Conservation (phyloP, 192 early-diverging fungal species). For the Piromyces finnis region DNA sequence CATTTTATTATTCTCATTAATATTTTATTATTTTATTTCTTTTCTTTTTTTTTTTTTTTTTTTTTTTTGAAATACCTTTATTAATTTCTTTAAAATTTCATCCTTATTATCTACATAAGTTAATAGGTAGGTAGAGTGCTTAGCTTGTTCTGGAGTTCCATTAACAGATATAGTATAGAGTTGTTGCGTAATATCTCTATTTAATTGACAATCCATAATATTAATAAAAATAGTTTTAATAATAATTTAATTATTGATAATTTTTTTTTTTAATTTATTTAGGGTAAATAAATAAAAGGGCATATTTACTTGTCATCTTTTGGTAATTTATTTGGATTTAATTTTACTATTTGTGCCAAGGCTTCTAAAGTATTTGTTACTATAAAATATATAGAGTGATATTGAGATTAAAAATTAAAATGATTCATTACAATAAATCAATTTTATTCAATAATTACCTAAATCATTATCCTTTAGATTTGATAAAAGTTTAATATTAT, state of each 20-base stretch:
- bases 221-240: too few species aligned
- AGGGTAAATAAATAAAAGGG: background rate
- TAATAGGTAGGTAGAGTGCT: constrained; percentile 51
- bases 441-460: too few species aligned
- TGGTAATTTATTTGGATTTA: constrained; percentile 29
- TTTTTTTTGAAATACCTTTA: too few species aligned
- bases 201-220: background rate
- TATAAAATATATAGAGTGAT: background rate
- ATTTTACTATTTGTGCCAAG: constrained; percentile 55
- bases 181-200: constrained; percentile 16
- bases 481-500: background rate
- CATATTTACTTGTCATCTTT: constrained; percentile 8
- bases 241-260: too few species aligned
- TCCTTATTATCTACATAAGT: constrained; percentile 30
- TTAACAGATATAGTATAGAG: constrained; percentile 13
- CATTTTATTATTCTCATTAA: too few species aligned
- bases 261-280: too few species aligned
- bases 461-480: background rate
- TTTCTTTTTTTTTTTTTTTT: too few species aligned
- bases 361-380: constrained; percentile 29
- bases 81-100: constrained; percentile 21
- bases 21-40: too few species aligned
- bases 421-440: too few species aligned
- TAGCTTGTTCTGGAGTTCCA: constrained; percentile 45
- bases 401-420: too few species aligned